Conservation (phyloP, 768 basidiomycete genomes). For the Agrocybe praecox region DNA sequence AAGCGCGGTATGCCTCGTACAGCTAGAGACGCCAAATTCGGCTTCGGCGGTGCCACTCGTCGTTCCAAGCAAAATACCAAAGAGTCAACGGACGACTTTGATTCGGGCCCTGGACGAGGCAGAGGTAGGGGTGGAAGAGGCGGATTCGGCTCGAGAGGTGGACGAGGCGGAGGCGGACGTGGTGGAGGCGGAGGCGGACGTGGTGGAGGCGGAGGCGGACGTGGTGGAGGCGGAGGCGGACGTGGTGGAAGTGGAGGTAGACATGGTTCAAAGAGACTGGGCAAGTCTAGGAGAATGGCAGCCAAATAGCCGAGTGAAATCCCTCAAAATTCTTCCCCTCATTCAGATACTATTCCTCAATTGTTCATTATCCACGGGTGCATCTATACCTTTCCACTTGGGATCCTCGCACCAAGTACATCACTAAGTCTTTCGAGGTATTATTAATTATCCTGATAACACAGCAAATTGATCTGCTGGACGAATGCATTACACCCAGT, state of each 20-base stretch:
- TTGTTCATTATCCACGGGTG: not conserved
- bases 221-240: slow-evolving; percentile 7
- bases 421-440: no score
- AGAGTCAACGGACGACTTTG: slow-evolving; percentile 80
- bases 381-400: not conserved
- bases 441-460: no score
- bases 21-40: slow-evolving; percentile 78
- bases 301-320: not conserved
- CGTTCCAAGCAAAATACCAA: slow-evolving; percentile 82
- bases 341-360: not conserved
- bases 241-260: not conserved
- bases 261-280: not conserved
- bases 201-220: slow-evolving; percentile 34
- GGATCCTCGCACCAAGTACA: not conserved
- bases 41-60: slow-evolving; percentile 71
- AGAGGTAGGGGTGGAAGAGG: slow-evolving; percentile 29
- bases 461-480: no score
- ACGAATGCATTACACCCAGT: not conserved
- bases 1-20: slow-evolving; percentile 56
- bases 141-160: slow-evolving; percentile 31
- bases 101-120: slow-evolving; percentile 36
- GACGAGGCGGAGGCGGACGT: slow-evolving; percentile 33
- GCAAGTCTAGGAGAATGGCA: slow-evolving; percentile 1
- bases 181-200: no score
- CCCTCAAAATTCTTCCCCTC: not conserved